Conservation (phyloP, 768 basidiomycete genomes). For the Coprinopsis strossmayeri region DNA sequence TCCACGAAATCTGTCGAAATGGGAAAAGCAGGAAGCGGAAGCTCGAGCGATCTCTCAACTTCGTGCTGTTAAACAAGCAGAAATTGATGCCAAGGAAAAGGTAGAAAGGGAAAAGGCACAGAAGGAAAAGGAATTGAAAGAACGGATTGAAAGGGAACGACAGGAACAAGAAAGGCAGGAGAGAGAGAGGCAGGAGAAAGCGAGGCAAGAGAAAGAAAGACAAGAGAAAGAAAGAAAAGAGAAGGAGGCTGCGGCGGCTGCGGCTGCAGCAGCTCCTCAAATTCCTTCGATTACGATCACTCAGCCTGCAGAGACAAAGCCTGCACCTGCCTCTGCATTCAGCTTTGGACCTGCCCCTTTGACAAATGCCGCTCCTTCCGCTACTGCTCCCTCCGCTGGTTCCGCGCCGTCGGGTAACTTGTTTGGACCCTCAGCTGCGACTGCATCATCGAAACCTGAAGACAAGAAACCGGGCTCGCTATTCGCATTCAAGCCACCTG, state of each 20-base stretch:
- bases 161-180: conserved; percentile 21
- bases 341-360: conserved; percentile 1
- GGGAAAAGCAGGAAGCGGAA: conserved; percentile 84
- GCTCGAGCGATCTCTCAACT: conserved; percentile 73
- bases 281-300: conserved; percentile 13
- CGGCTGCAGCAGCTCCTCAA: conserved; percentile 9
- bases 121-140: conserved; percentile 28
- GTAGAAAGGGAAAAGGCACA: conserved; percentile 33
- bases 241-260: conserved; percentile 6
- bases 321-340: conserved; percentile 1
- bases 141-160: conserved; percentile 23
- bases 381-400: neutral
- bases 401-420: neutral
- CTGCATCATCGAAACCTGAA: neutral
- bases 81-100: conserved; percentile 37
- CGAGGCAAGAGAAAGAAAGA: conserved; percentile 19
- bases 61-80: conserved; percentile 40
- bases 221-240: conserved; percentile 14
- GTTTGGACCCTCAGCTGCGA: neutral
- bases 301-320: conserved; percentile 18
- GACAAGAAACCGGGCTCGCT: neutral
- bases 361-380: neutral
- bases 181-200: conserved; percentile 17
- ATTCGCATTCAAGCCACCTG: conserved; percentile 13
- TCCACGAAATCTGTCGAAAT: conserved; percentile 44